Percentiles rank a stretch among this genome's conserved stretches.
phyloP scores from a whole-genome alignment of 1,139 yeast species.

The Yamadazyma spencermartinsiae region DNA sequence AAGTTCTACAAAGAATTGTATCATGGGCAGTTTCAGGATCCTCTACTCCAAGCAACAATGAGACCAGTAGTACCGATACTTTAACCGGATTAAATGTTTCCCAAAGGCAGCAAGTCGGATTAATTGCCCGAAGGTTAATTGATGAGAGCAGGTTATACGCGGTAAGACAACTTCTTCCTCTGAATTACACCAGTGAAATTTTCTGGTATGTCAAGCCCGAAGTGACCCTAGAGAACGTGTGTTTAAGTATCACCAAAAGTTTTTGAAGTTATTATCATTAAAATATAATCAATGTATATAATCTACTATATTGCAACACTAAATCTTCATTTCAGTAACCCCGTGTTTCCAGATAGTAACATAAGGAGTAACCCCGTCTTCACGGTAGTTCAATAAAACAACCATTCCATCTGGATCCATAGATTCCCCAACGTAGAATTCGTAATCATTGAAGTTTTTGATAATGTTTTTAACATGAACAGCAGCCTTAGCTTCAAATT shows the following conservation, averaged over 20 bases:
- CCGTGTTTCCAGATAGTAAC: slow-evolving; percentile 99
- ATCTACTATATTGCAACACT: slow-evolving; percentile 28
- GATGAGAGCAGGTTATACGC: slow-evolving; percentile 57
- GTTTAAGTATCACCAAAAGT: slow-evolving; percentile 34
- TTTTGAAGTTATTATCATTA: no score
- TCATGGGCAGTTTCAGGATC: slow-evolving; percentile 88
- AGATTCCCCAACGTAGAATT: slow-evolving; percentile 98
- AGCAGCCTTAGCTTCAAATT: slow-evolving; percentile 95
- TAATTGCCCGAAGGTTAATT: slow-evolving; percentile 65
- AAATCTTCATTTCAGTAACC: slow-evolving; percentile 83
- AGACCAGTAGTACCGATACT: slow-evolving; percentile 21
- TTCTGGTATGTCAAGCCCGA: slow-evolving; percentile 58
- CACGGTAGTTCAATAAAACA: slow-evolving; percentile 98
- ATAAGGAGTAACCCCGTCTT: slow-evolving; percentile 97
- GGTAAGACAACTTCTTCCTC: slow-evolving; percentile 30
- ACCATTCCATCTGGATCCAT: slow-evolving; percentile 99
- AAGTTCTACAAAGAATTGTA: slow-evolving; percentile 59
- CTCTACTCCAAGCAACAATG: slow-evolving; percentile 19
- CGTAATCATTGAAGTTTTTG: slow-evolving; percentile 97
- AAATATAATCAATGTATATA: not conserved
- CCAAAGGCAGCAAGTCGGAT: slow-evolving; percentile 61
- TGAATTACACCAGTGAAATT: slow-evolving; percentile 43
- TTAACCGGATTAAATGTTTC: slow-evolving; percentile 25
- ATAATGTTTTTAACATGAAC: slow-evolving; percentile 94
- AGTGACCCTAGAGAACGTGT: slow-evolving; percentile 71